Evolutionary conservation across 148 eudicot genomes (phyloP), one percentile per base, ranked within the genome.

Genomic region (Euryodendron excelsum): DNA sequence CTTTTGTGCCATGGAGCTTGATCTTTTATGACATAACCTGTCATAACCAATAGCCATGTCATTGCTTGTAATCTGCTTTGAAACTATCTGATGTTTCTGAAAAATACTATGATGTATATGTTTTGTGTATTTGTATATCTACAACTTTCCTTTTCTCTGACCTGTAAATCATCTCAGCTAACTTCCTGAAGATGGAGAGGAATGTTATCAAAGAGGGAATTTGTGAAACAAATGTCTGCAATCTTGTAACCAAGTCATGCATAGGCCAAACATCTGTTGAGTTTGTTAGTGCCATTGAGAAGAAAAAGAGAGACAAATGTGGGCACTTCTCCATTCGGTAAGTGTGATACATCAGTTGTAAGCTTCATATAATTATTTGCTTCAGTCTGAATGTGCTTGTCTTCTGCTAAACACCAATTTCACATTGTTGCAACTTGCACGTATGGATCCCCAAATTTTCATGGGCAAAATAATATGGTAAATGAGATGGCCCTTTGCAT

Each of bases 291-390:
- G 69, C 6, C n/a, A 28, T 34, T 27, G 36, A 79, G 72, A 79
- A 55, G 33, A 66, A 66, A 53, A 63, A 66, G 74, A 50, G 45
- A 0, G 28, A 28, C 60, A 65, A 80, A 74, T 74, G 78, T 67
- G 30, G 39, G 3, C 82, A 74, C 39, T 80, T 80, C 53, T 65
- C 82, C 7, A 80, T 80, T 59, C 78, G 82, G 82, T 80, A 80
- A 74, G 78, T 60, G 18, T 28, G 17, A 18, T 18, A n/a, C 37
- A 75, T 75, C 12, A 2, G 11, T 13, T n/a, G 9, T 34, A 73
- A 36, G 14, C 47, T 13, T 25, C 36, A 58, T 31, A 58, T 34
- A 21, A 34, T 55, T 53, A n/a, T n/a, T n/a, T n/a, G n/a, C n/a
- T 55, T 33, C 3, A 1, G 34, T 36, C 13, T 3, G 10, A 23